These are phyloP conservation scores for Serendipita sp. DNA, from an alignment of 768 basidiomycete genomes.

Conservation along the genomic window DNA sequence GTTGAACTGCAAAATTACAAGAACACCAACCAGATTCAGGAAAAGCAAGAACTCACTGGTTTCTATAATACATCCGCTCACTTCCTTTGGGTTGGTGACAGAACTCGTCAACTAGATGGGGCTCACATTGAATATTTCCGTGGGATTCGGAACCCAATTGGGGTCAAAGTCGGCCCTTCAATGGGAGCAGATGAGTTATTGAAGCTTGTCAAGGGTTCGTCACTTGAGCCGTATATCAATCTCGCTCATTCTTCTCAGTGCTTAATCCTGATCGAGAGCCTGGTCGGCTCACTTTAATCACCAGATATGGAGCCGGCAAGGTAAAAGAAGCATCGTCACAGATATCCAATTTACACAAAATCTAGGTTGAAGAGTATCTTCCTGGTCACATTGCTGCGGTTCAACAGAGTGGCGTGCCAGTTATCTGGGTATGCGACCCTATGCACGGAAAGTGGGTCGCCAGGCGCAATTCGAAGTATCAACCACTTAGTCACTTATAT, in stretches of 20 bases:
- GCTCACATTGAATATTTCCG: conserved; percentile 95
- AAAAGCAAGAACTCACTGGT: conserved; percentile 20
- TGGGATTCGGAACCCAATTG: conserved; percentile 85
- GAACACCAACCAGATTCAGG: neutral
- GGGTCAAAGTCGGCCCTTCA: conserved; percentile 88
- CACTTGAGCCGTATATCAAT: neutral
- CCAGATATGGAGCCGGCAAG: conserved; percentile 83
- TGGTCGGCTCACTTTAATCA: conserved; percentile 81
- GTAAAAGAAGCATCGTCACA: conserved; percentile 22
- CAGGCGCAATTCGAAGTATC: neutral
- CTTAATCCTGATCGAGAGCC: conserved; percentile 73
- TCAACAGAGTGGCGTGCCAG: conserved; percentile 64
- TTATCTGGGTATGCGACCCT: conserved; percentile 90
- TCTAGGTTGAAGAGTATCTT: conserved; percentile 60
- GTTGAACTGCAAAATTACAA: neutral
- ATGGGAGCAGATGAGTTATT: conserved; percentile 70
- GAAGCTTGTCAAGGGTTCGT: conserved; percentile 56
- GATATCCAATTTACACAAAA: neutral
- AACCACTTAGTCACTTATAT: neutral
- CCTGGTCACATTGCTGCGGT: conserved; percentile 72
- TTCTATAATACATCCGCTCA: conserved; percentile 87
- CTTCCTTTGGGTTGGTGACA: conserved; percentile 95
- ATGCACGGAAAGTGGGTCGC: conserved; percentile 94
- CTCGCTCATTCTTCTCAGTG: conserved; percentile 29
- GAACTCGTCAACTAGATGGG: conserved; percentile 79